A percentile compares a stretch with the other conserved stretches of the same genome.
These are phyloP conservation scores for Pseudocercospora vitis DNA, from an alignment of 2,329 filamentous ascomycete species.

Conservation along the genomic window DNA sequence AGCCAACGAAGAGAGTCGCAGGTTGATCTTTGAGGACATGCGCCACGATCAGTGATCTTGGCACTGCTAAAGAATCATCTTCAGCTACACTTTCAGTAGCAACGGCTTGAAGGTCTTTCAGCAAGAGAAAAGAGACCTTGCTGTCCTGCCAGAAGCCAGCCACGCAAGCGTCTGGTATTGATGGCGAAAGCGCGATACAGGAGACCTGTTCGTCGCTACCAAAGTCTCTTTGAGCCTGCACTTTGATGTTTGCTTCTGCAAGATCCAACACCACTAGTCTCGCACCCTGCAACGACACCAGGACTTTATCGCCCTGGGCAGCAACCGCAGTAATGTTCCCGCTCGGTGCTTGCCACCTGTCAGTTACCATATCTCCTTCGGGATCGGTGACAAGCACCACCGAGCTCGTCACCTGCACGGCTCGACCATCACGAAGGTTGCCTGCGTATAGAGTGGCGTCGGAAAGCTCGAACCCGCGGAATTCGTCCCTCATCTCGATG, in stretches of 20 bases:
- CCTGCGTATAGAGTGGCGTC: slow-evolving; percentile 70
- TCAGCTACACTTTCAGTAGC: slow-evolving; percentile 59
- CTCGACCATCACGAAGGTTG: slow-evolving; percentile 60
- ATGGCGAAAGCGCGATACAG: slow-evolving; percentile 72
- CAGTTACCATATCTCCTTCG: slow-evolving; percentile 53
- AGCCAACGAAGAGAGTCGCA: slow-evolving; percentile 80
- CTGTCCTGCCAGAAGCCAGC: slow-evolving; percentile 88
- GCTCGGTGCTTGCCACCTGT: slow-evolving; percentile 58
- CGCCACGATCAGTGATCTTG: slow-evolving; percentile 76
- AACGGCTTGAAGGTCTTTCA: slow-evolving; percentile 65
- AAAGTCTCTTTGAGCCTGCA: slow-evolving; percentile 61
- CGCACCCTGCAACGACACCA: slow-evolving; percentile 76
- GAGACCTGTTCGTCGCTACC: slow-evolving; percentile 74
- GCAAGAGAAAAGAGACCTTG: slow-evolving; percentile 69
- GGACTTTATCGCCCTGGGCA: slow-evolving; percentile 66
- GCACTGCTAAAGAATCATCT: slow-evolving; percentile 71
- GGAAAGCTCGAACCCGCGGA: slow-evolving; percentile 67
- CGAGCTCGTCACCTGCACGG: slow-evolving; percentile 75
- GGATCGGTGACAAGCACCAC: slow-evolving; percentile 63
- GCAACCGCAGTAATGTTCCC: slow-evolving; percentile 73
- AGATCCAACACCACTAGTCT: slow-evolving; percentile 69
- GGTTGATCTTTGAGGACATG: slow-evolving; percentile 67
- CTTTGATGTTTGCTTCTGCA: slow-evolving; percentile 54
- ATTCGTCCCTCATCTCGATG: slow-evolving; percentile 81
- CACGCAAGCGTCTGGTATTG: slow-evolving; percentile 66